These are phyloP conservation scores for Stagonosporopsis cucurbitacearum DNA, from an alignment of 2,329 filamentous ascomycete genomes.

Conservation along the genomic window DNA sequence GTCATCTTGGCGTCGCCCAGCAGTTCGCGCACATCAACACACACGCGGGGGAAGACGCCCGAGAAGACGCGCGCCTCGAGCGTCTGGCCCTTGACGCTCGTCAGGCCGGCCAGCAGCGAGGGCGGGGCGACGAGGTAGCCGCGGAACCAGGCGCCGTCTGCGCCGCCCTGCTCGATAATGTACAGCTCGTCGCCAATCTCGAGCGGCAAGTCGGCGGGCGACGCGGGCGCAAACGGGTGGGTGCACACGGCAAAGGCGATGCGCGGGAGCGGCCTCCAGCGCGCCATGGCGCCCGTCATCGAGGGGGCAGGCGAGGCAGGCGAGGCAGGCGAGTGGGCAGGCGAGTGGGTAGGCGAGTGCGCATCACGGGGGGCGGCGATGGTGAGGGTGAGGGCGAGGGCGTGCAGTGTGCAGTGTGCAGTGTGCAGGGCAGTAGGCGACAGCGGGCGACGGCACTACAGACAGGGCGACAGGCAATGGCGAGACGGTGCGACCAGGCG, in stretches of 20 bases:
- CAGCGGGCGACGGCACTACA: too few species aligned
- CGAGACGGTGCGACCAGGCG: too few species aligned
- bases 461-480: too few species aligned
- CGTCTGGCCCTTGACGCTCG: conserved; percentile 87
- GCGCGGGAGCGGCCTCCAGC: conserved; percentile 94
- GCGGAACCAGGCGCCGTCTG: conserved; percentile 86
- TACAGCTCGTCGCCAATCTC: conserved; percentile 98
- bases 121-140: conserved; percentile 95
- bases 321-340: too few species aligned
- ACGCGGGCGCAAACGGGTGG: conserved; percentile 88
- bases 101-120: conserved; percentile 88
- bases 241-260: conserved; percentile 98
- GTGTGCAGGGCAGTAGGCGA: too few species aligned
- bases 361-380: conserved; percentile 41
- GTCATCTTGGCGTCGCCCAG: conserved; percentile 65
- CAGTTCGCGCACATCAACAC: conserved; percentile 92
- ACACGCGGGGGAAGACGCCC: conserved; percentile 95
- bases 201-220: conserved; percentile 88
- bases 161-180: conserved; percentile 93
- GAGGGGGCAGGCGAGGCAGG: too few species aligned
- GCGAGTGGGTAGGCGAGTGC: conserved; percentile 33
- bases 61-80: conserved; percentile 96
- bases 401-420: too few species aligned
- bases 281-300: conserved; percentile 46
- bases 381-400: too few species aligned